Evolutionary conservation across 305 asterid species (phyloP).

Genomic region (Fraxinus sp.): DNA sequence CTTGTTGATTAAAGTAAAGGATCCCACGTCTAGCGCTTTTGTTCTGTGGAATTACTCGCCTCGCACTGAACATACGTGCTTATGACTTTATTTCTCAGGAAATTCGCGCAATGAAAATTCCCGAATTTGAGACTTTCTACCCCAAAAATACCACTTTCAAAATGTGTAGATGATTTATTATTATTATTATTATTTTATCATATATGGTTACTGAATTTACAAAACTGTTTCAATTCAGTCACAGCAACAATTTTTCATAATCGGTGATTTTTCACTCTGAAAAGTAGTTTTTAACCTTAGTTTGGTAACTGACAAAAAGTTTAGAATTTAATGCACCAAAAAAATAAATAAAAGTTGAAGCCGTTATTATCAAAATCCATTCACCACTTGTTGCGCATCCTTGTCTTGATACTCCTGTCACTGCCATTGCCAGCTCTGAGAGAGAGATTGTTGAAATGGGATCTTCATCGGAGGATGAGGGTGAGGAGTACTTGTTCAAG

Average conservation of each 20-base stretch:
- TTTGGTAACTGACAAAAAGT: not conserved
- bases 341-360: not conserved
- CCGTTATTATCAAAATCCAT: not conserved
- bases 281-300: not conserved
- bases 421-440: conserved; percentile 29
- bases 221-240: not conserved
- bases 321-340: not conserved
- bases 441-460: conserved; percentile 23
- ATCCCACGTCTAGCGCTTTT: no score
- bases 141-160: no score
- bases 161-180: no score
- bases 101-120: no score
- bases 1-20: no score
- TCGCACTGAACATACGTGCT: no score
- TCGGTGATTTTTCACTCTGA: not conserved
- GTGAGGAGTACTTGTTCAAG: conserved; percentile 75
- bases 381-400: conserved; percentile 15
- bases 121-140: no score
- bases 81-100: no score
- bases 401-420: conserved; percentile 29
- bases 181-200: no score
- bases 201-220: not conserved
- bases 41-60: no score
- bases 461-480: conserved; percentile 73
- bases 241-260: no score